Evolutionary conservation across 108 stramenopile species (phyloP).

Genomic region (Asterionellopsis glacialis): DNA sequence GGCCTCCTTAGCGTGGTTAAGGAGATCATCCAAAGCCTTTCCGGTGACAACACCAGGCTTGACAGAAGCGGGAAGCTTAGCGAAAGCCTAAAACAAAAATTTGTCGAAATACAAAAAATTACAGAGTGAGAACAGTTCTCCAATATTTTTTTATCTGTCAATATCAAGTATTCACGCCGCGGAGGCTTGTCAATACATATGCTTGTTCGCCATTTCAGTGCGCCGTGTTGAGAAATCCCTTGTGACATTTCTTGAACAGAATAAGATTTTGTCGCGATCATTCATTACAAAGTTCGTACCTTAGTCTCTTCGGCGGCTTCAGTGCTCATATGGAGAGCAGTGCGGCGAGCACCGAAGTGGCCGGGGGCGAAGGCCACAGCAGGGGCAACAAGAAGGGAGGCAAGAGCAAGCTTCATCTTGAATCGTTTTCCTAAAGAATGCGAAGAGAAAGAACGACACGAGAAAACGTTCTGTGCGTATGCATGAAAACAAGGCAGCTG

Average conservation of each 20-base stretch:
- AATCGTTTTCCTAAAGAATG: neutral
- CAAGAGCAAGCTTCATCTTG: constrained; percentile 61
- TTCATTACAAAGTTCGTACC: constrained; percentile 9
- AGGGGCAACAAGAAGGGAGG: constrained; percentile 40
- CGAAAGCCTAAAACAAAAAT: constrained; percentile 40
- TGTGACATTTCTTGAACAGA: too few species aligned
- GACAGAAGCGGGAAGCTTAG: constrained; percentile 84
- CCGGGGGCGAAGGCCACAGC: constrained; percentile 60
- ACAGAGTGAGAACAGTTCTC: neutral
- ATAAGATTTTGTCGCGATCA: too few species aligned
- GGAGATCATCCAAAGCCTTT: constrained; percentile 78
- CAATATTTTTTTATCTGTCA: constrained; percentile 6
- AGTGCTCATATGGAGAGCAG: constrained; percentile 45
- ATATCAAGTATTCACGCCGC: constrained; percentile 5
- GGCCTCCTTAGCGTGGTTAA: constrained; percentile 74
- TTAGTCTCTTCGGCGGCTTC: constrained; percentile 37
- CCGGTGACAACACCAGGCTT: constrained; percentile 92
- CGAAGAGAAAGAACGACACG: neutral
- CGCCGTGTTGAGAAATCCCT: too few species aligned
- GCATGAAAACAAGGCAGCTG: neutral
- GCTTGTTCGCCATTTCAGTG: too few species aligned
- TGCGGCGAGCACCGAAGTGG: constrained; percentile 32
- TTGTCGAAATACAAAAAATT: constrained; percentile 1
- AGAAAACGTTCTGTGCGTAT: neutral
- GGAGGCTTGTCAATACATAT: too few species aligned